Base-by-base conservation (phyloP, 345 rosid species). In the Syzygium aqueum region DNA sequence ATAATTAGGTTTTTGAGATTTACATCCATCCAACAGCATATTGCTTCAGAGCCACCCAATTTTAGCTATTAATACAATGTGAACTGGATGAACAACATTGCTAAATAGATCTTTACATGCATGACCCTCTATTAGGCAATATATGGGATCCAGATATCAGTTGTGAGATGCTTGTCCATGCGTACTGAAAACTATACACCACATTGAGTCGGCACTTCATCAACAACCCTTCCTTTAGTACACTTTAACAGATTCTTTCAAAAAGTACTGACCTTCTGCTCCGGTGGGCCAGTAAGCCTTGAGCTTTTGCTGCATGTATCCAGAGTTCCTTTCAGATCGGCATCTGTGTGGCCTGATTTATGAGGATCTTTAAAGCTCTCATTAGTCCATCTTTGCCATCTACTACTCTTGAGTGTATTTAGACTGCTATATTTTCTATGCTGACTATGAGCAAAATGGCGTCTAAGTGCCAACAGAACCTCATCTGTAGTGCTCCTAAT, bases 401-500 rank as follows among this genome's bases (percentile, higher is more conserved):
- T 88, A 61, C 77, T 93, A 87, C 90, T 95, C 93, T 94, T 92
- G 61, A 91, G 51, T 87, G 90, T 91, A 78, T 89, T 88, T 77
- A 94, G 88, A 88, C 94, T 93, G 85, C 89, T 87, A 90, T 85
- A 85, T 77, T 92, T 94, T 88, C 93, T 88, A 86, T 92, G 91
- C 84, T 95, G 98, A 88, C 91, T 50, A 85, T 92, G 86, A 86
- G 97, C 92, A 87, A 97, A 95, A 91, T 96, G 99, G 43, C 98
- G 94, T 91, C 93, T 96, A 86, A 97, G 91, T 90, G 99, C 94
- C 88, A 96, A 94, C 88, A 97, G 90, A 84, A 96, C 96, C 67
- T 96, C 99, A 89, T 97, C 99, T 57, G 95, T 87, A 9, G 99
- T 97, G 91, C 93, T 95, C 92, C 96, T 95, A 85, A 97, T 93